These are phyloP conservation scores for Penicillium sp. DNA, from an alignment of 2,329 filamentous ascomycete genomes.

Conservation along the genomic window DNA sequence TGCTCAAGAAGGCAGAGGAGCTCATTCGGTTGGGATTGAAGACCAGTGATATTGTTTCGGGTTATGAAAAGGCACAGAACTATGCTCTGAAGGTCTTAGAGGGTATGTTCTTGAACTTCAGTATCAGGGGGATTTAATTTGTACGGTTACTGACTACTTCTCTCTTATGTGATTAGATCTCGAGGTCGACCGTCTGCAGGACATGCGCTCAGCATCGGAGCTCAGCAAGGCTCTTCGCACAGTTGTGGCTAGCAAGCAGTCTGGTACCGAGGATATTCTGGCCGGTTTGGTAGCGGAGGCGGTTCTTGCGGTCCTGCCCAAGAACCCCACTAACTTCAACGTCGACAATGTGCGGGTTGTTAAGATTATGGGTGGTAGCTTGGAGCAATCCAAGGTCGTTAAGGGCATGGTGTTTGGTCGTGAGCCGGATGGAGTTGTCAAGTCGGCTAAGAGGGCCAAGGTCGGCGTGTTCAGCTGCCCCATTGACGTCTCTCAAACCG, in stretches of 20 bases:
- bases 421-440: conserved; percentile 87
- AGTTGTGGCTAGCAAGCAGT: conserved; percentile 95
- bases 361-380: conserved; percentile 97
- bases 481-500: conserved; percentile 92
- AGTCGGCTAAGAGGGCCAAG: conserved; percentile 90
- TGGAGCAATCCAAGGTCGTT: conserved; percentile 91
- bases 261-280: conserved; percentile 85
- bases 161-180: conserved; percentile 57
- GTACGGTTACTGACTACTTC: conserved; percentile 9
- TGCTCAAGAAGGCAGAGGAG: conserved; percentile 96
- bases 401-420: conserved; percentile 98
- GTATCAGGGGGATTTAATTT: neutral
- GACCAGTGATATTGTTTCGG: conserved; percentile 94
- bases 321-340: conserved; percentile 95
- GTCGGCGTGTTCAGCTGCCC: conserved; percentile 96
- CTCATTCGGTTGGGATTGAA: conserved; percentile 95
- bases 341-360: conserved; percentile 98
- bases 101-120: conserved; percentile 46
- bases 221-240: conserved; percentile 94
- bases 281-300: conserved; percentile 83
- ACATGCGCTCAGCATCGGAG: conserved; percentile 77
- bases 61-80: conserved; percentile 91
- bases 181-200: conserved; percentile 83
- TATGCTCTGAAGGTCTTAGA: conserved; percentile 84
- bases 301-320: conserved; percentile 83